A percentile compares a stretch with the other conserved stretches of the same genome.
Evolutionary conservation across 306 rosid species (phyloP).

Genomic region (Lupinus albus): DNA sequence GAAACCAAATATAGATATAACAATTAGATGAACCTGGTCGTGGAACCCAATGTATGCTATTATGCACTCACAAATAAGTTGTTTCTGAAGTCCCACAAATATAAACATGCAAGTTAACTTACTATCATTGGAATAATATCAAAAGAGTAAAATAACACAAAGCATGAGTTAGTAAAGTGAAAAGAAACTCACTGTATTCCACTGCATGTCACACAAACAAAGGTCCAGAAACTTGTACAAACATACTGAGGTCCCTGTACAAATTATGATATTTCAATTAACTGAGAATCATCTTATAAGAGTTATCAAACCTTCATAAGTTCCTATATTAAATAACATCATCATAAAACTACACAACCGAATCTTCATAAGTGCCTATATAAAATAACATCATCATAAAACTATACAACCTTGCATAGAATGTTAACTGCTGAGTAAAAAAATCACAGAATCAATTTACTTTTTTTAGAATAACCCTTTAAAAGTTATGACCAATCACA

Average conservation of each 20-base stretch:
- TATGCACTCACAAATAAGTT: slow-evolving; percentile 13
- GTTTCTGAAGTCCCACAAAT: slow-evolving; percentile 12
- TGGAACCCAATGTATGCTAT: not conserved
- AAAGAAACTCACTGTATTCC: slow-evolving; percentile 82
- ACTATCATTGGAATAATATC: not conserved
- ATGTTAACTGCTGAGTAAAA: not conserved
- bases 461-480: not conserved
- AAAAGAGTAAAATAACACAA: slow-evolving; percentile 11
- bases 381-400: slow-evolving; percentile 12
- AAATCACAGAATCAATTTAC: not conserved
- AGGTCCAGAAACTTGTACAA: slow-evolving; percentile 80
- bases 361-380: not conserved
- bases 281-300: slow-evolving; percentile 3
- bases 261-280: slow-evolving; percentile 21
- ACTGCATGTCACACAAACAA: slow-evolving; percentile 76
- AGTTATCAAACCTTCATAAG: slow-evolving; percentile 11
- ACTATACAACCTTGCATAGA: not conserved
- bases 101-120: not conserved
- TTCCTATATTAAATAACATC: not conserved
- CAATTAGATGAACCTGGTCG: not conserved
- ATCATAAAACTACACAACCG: too few relatives aligned
- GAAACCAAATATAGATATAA: not conserved
- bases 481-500: not conserved
- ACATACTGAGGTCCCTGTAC: slow-evolving; percentile 88
- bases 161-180: slow-evolving; percentile 15